Evolutionary conservation across 331 rosid genomes (phyloP).

Genomic region (Rosa hybrid): DNA sequence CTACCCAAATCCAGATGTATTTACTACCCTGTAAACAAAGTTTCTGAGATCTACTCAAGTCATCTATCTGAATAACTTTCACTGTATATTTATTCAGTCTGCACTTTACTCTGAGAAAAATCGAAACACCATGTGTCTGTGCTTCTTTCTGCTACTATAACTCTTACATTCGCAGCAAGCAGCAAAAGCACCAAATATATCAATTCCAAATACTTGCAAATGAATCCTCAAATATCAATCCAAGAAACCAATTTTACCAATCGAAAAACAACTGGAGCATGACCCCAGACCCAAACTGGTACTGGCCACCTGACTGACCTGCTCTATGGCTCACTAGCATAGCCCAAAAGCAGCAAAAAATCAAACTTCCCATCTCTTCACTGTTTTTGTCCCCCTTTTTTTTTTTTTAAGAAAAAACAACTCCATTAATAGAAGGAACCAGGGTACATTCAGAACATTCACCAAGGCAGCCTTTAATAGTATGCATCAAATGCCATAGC

Average conservation of each 20-base stretch:
- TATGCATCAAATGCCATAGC: neutral
- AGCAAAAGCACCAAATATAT: neutral
- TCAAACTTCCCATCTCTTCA: neutral
- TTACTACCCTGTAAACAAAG: too few species aligned
- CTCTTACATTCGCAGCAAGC: neutral
- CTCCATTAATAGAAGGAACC: too few species aligned
- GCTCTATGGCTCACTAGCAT: neutral
- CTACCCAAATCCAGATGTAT: too few species aligned
- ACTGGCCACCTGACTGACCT: neutral
- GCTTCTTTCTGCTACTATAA: neutral
- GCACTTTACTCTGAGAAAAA: too few species aligned
- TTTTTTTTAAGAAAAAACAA: too few species aligned
- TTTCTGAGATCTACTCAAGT: too few species aligned
- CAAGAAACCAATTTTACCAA: neutral
- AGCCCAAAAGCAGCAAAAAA: neutral
- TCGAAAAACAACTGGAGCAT: neutral
- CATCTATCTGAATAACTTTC: too few species aligned
- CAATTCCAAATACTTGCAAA: neutral
- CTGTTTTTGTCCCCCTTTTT: too few species aligned
- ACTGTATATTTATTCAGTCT: too few species aligned
- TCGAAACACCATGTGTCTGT: neutral
- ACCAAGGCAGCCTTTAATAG: too few species aligned
- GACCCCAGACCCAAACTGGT: constrained; percentile 4
- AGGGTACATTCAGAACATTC: too few species aligned
- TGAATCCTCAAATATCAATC: neutral